Percentiles rank a stretch among this genome's conserved stretches.
Conservation (phyloP, 345 rosid species). For the Anacardium occidentale region DNA sequence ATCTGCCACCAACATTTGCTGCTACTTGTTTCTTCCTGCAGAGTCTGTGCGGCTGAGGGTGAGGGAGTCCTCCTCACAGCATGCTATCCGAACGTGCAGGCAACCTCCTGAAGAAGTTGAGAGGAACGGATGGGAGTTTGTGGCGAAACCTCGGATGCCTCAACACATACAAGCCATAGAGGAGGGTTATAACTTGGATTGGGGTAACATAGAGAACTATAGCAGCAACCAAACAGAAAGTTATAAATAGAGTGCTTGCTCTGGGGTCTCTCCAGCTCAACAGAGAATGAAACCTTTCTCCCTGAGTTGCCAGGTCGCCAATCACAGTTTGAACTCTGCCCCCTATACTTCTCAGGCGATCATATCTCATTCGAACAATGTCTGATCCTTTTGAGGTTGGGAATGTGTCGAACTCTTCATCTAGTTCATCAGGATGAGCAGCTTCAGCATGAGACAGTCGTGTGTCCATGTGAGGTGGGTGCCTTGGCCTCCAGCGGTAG, state of each 20-base stretch:
- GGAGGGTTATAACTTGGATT: slow-evolving; percentile 78
- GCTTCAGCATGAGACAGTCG: slow-evolving; percentile 83
- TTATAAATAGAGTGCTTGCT: slow-evolving; percentile 83
- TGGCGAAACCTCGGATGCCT: slow-evolving; percentile 94
- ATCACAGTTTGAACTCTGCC: slow-evolving; percentile 94
- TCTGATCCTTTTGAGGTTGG: slow-evolving; percentile 75
- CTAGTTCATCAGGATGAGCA: slow-evolving; percentile 87
- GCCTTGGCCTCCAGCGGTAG: slow-evolving; percentile 83
- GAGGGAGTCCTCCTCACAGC: slow-evolving; percentile 38
- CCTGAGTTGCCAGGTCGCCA: slow-evolving; percentile 93
- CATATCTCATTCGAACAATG: slow-evolving; percentile 80
- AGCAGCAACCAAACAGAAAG: slow-evolving; percentile 81
- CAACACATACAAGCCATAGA: slow-evolving; percentile 61
- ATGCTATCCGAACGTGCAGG: slow-evolving; percentile 96
- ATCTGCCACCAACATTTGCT: slow-evolving; percentile 1
- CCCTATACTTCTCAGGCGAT: slow-evolving; percentile 83
- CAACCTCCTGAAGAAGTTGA: slow-evolving; percentile 90
- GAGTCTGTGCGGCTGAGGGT: neutral
- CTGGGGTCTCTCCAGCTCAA: slow-evolving; percentile 98
- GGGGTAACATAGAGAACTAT: slow-evolving; percentile 83
- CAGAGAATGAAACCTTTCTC: slow-evolving; percentile 78
- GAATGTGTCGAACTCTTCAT: slow-evolving; percentile 91
- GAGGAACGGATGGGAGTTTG: slow-evolving; percentile 78
- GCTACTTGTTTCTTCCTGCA: neutral
- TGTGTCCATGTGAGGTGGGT: slow-evolving; percentile 98